These are phyloP conservation scores for Solanum clarkiae DNA, from an alignment of 257 asterid species.

Conservation along the genomic window DNA sequence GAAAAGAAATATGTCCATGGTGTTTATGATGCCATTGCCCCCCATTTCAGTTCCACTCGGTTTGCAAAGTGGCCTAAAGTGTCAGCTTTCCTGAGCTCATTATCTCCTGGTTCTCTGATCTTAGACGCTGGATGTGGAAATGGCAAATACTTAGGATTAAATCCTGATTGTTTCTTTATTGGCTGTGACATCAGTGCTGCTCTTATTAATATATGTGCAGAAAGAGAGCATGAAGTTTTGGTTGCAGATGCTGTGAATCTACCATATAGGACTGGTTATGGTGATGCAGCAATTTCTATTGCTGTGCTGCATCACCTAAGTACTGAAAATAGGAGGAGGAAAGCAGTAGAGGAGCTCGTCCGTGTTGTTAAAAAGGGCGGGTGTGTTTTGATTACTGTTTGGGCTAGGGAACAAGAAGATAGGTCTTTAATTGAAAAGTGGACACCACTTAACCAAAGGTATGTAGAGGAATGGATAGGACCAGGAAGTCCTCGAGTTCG, in stretches of 20 bases:
- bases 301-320: constrained; percentile 96
- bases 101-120: constrained; percentile 67
- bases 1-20: constrained; percentile 90
- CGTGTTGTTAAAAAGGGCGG: constrained; percentile 78
- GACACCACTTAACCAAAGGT: constrained; percentile 78
- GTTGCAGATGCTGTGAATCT: constrained; percentile 95
- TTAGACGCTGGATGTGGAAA: constrained; percentile 95
- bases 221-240: constrained; percentile 74
- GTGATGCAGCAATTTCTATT: constrained; percentile 93
- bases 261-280: constrained; percentile 71
- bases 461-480: constrained; percentile 82
- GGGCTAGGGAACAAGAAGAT: constrained; percentile 98
- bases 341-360: constrained; percentile 77
- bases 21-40: constrained; percentile 96
- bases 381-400: constrained; percentile 76
- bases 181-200: constrained; percentile 91
- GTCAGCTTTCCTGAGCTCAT: constrained; percentile 57
- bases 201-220: constrained; percentile 63
- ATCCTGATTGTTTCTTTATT: constrained; percentile 50
- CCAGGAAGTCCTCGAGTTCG: constrained; percentile 66
- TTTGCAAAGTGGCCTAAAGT: constrained; percentile 99
- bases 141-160: constrained; percentile 84
- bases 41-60: constrained; percentile 96
- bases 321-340: constrained; percentile 72
- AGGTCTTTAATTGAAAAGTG: constrained; percentile 64